phyloP scores from a whole-genome alignment of 176 grass and related monocot species.

The Eleusine indica region DNA sequence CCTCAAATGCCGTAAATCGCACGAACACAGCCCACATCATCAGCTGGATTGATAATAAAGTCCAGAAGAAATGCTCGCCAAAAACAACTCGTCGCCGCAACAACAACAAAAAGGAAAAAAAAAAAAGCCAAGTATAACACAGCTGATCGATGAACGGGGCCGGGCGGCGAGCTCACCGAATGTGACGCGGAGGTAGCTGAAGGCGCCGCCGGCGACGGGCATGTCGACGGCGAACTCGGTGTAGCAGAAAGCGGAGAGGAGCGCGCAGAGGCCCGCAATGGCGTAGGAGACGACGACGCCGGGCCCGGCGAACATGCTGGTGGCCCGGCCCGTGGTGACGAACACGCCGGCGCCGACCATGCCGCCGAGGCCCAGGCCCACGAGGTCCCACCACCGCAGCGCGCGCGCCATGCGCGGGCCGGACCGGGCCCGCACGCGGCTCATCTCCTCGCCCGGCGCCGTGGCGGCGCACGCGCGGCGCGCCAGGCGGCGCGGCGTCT shows the following conservation, averaged over 20 bases:
- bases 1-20: too few species aligned
- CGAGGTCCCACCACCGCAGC: constrained; percentile 15
- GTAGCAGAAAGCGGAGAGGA: constrained; percentile 96
- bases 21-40: too few species aligned
- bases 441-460: not conserved
- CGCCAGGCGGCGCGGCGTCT: not conserved
- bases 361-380: constrained; percentile 62
- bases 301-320: constrained; percentile 29
- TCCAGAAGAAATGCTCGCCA: too few species aligned
- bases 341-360: constrained; percentile 69
- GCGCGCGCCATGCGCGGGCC: not conserved
- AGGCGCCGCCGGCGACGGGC: constrained; percentile 74
- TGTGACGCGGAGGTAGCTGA: constrained; percentile 80
- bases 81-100: too few species aligned
- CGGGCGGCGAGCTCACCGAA: constrained; percentile 42
- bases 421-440: not conserved
- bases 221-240: constrained; percentile 97
- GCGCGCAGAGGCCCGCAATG: constrained; percentile 86
- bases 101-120: too few species aligned
- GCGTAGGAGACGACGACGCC: constrained; percentile 67
- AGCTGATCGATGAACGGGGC: too few species aligned
- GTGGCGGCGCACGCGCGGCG: not conserved
- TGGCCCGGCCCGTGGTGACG: constrained; percentile 58
- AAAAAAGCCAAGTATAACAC: not conserved
- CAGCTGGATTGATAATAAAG: too few species aligned